A percentile compares a stretch with the other conserved stretches of the same genome.
Conservation (phyloP, 768 basidiomycete species). For the Daedaleopsis sinensis region DNA sequence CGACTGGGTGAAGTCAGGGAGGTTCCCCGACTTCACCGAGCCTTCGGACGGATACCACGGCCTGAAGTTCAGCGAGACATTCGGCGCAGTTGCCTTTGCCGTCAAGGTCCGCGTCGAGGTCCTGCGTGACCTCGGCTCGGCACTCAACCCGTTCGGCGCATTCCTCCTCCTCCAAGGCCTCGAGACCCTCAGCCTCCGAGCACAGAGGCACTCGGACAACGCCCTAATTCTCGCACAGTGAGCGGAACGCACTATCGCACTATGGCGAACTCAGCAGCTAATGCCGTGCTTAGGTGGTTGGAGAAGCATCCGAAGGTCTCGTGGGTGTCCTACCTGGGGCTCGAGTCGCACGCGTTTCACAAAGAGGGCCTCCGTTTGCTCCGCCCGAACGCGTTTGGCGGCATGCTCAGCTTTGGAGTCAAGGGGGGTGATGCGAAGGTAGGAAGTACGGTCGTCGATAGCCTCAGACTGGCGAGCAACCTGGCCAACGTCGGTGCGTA, state of each 20-base stretch:
- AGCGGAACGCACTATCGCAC: constrained; percentile 10
- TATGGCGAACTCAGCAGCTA: too few species aligned
- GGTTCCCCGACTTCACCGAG: constrained; percentile 74
- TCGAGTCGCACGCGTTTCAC: constrained; percentile 63
- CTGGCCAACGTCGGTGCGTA: constrained; percentile 70
- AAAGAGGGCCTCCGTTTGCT: constrained; percentile 58
- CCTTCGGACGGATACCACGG: constrained; percentile 81
- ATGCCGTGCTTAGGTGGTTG: constrained; percentile 45
- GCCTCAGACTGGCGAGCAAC: constrained; percentile 68
- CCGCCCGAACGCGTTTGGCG: constrained; percentile 62
- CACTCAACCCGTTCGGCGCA: constrained; percentile 70
- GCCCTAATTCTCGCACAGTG: constrained; percentile 66
- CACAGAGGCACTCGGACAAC: constrained; percentile 72
- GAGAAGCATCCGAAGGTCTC: constrained; percentile 64
- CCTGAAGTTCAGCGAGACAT: constrained; percentile 63
- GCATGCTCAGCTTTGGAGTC: constrained; percentile 78
- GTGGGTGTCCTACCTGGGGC: constrained; percentile 83
- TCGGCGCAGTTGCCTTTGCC: constrained; percentile 66
- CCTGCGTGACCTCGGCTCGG: constrained; percentile 68
- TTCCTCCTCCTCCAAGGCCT: constrained; percentile 80
- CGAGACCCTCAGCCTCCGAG: constrained; percentile 75
- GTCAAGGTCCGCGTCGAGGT: constrained; percentile 66
- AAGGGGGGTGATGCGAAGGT: constrained; percentile 54
- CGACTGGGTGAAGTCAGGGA: constrained; percentile 68
- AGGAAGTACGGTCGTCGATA: constrained; percentile 69